Percentiles rank a stretch among this genome's conserved stretches.
Evolutionary conservation across 805 yeast species (phyloP).

Genomic region (Priceomyces medius): DNA sequence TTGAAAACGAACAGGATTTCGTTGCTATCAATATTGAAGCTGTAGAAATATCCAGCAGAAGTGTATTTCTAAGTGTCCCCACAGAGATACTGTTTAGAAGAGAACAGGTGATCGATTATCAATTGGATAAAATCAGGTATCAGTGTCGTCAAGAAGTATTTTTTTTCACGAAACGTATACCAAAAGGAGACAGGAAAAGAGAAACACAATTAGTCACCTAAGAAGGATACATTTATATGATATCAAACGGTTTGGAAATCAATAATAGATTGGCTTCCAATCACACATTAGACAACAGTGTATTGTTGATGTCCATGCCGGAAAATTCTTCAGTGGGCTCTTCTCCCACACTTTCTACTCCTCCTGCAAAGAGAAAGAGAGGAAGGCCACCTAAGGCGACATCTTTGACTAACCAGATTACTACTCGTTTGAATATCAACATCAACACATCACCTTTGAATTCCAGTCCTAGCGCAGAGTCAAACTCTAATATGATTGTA

Average conservation of each 20-base stretch:
- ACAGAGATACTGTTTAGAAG: too few relatives aligned
- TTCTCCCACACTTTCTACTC: constrained; percentile 2
- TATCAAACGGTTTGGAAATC: not conserved
- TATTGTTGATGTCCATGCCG: not conserved
- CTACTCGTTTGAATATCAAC: constrained; percentile 41
- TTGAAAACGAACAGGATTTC: not conserved
- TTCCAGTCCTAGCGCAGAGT: constrained; percentile 39
- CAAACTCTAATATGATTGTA: constrained; percentile 36
- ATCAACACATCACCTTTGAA: constrained; percentile 38
- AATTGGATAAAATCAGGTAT: not conserved
- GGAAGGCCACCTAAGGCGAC: constrained; percentile 48
- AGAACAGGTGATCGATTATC: too few relatives aligned
- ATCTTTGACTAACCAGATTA: constrained; percentile 35
- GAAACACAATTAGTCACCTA: too few relatives aligned
- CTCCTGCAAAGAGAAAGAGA: constrained; percentile 37
- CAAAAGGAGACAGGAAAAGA: not conserved
- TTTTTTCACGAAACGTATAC: not conserved
- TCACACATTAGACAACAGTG: not conserved
- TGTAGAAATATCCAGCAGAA: too few relatives aligned
- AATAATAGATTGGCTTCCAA: not conserved
- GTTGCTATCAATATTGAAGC: not conserved
- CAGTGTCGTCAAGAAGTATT: not conserved
- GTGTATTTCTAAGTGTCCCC: too few relatives aligned
- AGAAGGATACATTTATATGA: not conserved
- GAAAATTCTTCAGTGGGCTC: constrained; percentile 4